Percentiles rank a stretch among this genome's conserved stretches.
phyloP scores from a whole-genome alignment of 495 filamentous ascomycete genomes.

The Staphylotrichum tortipilum region DNA sequence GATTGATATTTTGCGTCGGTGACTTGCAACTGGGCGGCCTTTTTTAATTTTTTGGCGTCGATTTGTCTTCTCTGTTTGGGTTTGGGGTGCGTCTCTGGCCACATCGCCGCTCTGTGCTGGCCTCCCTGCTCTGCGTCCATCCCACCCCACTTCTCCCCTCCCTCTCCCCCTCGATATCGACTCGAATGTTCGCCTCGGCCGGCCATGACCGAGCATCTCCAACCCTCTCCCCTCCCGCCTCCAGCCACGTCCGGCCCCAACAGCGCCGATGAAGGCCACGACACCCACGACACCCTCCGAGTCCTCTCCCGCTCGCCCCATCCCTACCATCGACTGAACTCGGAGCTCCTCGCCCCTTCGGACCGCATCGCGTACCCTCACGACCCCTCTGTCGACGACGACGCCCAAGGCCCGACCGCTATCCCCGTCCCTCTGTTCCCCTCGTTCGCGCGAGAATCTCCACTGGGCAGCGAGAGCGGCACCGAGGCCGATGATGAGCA shows the following conservation, averaged over 20 bases:
- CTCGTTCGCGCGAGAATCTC: constrained; percentile 35
- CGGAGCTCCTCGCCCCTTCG: constrained; percentile 40
- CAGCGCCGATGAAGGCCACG: constrained; percentile 13
- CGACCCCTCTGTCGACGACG: neutral
- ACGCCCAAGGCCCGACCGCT: neutral
- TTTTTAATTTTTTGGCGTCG: no score
- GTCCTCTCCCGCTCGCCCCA: constrained; percentile 65
- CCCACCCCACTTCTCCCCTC: no score
- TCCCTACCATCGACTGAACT: constrained; percentile 56
- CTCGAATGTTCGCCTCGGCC: no score
- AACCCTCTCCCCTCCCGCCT: constrained; percentile 24
- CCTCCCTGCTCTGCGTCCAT: no score
- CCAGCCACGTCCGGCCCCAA: constrained; percentile 7
- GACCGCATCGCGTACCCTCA: constrained; percentile 18
- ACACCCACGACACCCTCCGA: constrained; percentile 32
- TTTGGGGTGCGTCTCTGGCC: no score
- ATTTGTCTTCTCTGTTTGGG: no score
- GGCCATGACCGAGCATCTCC: constrained; percentile 34
- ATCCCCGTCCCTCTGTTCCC: neutral
- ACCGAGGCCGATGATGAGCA: constrained; percentile 87
- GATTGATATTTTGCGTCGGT: no score
- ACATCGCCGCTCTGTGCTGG: no score
- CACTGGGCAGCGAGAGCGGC: constrained; percentile 71
- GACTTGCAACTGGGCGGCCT: no score
- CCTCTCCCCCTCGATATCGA: no score